Evolutionary conservation across 768 basidiomycete species (phyloP), one percentile per base, ranked within the genome.

Genomic region (Termitomyces sp.): DNA sequence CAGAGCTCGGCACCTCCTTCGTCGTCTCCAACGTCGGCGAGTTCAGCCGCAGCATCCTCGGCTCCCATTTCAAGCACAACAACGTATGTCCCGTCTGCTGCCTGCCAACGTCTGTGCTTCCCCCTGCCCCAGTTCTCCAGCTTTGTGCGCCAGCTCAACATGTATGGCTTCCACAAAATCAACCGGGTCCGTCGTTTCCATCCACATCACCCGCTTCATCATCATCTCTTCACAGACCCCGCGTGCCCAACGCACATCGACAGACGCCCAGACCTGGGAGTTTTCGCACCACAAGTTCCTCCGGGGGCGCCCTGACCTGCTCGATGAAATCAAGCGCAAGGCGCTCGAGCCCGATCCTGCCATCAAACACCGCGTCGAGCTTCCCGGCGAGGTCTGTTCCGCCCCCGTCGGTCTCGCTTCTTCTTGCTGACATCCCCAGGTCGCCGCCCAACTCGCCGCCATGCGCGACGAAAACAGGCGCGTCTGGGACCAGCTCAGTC

Each of bases 161-260:
- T 95, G 91, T 96, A 94, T 66, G 93, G 92, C 27, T 96, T 95
- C 71, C 91, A 93, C 75, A 95, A 95, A 74, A 91, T 91, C 72
- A 93, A 93, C 69, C 80, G 91, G 72, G 88, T 90, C 56, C 59
- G 82, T 76, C 42, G 47, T 37, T 7, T 17, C 19, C 16, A 28
- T 41, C 45, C 21, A 17, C 1, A n/a, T n/a, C n/a, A n/a, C n/a
- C n/a, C n/a, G n/a, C n/a, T n/a, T n/a, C n/a, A n/a, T n/a, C n/a
- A n/a, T n/a, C n/a, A 48, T 48, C 16, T 34, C 41, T 23, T 2
- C 28, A 47, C 68, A 90, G 83, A 90, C 90, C 4, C 90, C 90
- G 25, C 86, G 91, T 47, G 87, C 90, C 5, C 88, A 91, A 66
- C 83, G 89, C 60, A 88, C 89, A 0, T 86, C 89, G 12, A 80